phyloP scores from a whole-genome alignment of 345 rosid species.

The Trapa bicornis region DNA sequence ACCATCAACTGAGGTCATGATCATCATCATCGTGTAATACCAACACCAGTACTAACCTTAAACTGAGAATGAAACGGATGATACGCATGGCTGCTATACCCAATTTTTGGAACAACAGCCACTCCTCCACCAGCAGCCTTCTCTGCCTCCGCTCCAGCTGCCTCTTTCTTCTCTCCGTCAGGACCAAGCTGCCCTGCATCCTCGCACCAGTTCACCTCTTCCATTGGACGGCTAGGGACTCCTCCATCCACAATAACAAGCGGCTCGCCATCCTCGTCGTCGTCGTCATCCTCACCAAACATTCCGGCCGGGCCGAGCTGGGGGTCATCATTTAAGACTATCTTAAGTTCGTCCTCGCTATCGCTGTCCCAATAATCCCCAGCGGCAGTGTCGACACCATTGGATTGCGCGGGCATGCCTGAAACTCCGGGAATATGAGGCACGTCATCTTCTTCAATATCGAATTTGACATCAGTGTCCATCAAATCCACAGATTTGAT shows the following conservation, averaged over 20 bases:
- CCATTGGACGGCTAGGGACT: conserved; percentile 41
- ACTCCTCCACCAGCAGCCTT: conserved; percentile 17
- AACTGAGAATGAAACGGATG: conserved; percentile 97
- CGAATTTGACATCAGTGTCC: conserved; percentile 47
- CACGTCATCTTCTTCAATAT: conserved; percentile 58
- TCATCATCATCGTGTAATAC: conserved; percentile 2
- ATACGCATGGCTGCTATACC: conserved; percentile 75
- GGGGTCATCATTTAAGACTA: conserved; percentile 68
- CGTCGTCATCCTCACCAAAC: conserved; percentile 36
- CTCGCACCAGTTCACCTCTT: conserved; percentile 67
- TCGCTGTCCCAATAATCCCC: conserved; percentile 83
- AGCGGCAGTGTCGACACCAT: conserved; percentile 18
- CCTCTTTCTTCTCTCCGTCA: conserved; percentile 42
- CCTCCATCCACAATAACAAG: conserved; percentile 68
- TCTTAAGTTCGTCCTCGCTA: conserved; percentile 93
- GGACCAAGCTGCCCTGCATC: conserved; percentile 28
- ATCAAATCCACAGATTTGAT: conserved; percentile 14
- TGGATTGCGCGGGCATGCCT: conserved; percentile 11
- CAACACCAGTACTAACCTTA: conserved; percentile 74
- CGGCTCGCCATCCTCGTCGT: conserved; percentile 65
- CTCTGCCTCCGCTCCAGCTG: conserved; percentile 16
- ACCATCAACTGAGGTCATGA: background rate
- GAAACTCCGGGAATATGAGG: conserved; percentile 53
- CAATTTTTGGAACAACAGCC: conserved; percentile 39
- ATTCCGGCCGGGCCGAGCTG: conserved; percentile 31